These are phyloP conservation scores for Auricularia cornea DNA, from an alignment of 768 basidiomycete genomes.

Conservation along the genomic window DNA sequence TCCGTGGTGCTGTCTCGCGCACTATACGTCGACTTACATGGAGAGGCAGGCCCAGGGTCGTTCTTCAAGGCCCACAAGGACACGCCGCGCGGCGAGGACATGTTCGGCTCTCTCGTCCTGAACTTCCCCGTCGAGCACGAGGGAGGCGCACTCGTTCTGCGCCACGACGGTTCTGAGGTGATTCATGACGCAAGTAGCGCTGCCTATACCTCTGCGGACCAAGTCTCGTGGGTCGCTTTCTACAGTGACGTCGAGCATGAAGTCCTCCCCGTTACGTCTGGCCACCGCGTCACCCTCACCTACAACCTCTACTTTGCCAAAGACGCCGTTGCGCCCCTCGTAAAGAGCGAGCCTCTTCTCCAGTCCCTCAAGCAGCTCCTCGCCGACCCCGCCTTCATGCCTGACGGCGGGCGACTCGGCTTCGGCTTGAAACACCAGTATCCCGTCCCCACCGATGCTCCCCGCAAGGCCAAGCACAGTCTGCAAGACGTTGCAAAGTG, in stretches of 20 bases:
- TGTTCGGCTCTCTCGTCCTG: slow-evolving; percentile 10
- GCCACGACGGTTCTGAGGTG: background rate
- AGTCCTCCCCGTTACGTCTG: slow-evolving; percentile 31
- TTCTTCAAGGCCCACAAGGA: slow-evolving; percentile 23
- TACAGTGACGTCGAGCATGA: slow-evolving; percentile 40
- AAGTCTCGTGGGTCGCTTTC: slow-evolving; percentile 33
- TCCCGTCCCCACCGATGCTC: background rate
- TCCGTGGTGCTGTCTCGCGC: background rate
- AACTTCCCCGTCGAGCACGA: slow-evolving; percentile 4
- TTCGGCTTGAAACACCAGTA: slow-evolving; percentile 9
- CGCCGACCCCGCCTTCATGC: slow-evolving; percentile 1
- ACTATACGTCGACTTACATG: background rate
- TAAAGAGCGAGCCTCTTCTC: background rate
- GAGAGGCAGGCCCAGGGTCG: slow-evolving; percentile 14
- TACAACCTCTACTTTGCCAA: background rate
- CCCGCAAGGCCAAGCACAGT: background rate
- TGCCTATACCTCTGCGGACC: background rate
- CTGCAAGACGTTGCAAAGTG: background rate
- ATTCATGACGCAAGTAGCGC: background rate
- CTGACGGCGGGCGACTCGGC: slow-evolving; percentile 6
- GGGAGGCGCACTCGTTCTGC: background rate
- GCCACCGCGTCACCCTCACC: slow-evolving; percentile 37
- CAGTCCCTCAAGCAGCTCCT: background rate
- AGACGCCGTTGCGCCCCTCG: background rate
- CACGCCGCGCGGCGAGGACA: slow-evolving; percentile 13